These are phyloP conservation scores for Davidsoniella neocaledoniae DNA, from an alignment of 2,329 filamentous ascomycete species.

Conservation along the genomic window DNA sequence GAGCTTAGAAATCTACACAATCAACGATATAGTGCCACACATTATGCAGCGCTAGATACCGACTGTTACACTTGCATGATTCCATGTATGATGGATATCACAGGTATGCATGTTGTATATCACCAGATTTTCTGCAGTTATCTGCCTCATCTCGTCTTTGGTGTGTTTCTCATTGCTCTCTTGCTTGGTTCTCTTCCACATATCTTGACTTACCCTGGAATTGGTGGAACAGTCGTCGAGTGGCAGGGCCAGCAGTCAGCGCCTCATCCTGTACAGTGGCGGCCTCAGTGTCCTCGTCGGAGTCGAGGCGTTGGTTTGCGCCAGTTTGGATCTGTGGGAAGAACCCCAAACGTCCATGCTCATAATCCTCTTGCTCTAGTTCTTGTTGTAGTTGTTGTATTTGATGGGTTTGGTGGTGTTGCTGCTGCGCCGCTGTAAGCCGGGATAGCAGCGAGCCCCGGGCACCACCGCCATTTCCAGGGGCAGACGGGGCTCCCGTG, in stretches of 20 bases:
- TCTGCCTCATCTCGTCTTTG: too few relatives aligned
- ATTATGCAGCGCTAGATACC: too few relatives aligned
- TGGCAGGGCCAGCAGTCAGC: not conserved
- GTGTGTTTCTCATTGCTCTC: not conserved
- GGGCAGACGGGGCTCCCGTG: not conserved
- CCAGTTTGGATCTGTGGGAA: not conserved
- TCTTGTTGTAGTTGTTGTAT: not conserved
- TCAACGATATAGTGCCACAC: too few relatives aligned
- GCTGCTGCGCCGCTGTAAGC: slow-evolving; percentile 1
- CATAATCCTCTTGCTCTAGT: not conserved
- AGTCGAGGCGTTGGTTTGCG: not conserved
- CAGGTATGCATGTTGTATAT: too few relatives aligned
- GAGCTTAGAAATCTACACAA: too few relatives aligned
- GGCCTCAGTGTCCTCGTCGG: slow-evolving; percentile 2
- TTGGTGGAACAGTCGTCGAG: slow-evolving; percentile 9
- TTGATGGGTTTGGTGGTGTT: too few relatives aligned
- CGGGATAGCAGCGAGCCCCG: slow-evolving; percentile 4
- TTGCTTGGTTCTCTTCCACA: not conserved
- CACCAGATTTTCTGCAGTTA: too few relatives aligned
- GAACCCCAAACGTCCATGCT: not conserved
- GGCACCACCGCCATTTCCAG: not conserved
- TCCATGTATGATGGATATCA: too few relatives aligned
- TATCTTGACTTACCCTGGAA: slow-evolving; percentile 4
- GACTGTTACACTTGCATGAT: too few relatives aligned
- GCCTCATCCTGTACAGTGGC: not conserved